These are phyloP conservation scores for Apophysomyces variabilis DNA, from an alignment of 371 early-diverging fungal species.

Conservation along the genomic window DNA sequence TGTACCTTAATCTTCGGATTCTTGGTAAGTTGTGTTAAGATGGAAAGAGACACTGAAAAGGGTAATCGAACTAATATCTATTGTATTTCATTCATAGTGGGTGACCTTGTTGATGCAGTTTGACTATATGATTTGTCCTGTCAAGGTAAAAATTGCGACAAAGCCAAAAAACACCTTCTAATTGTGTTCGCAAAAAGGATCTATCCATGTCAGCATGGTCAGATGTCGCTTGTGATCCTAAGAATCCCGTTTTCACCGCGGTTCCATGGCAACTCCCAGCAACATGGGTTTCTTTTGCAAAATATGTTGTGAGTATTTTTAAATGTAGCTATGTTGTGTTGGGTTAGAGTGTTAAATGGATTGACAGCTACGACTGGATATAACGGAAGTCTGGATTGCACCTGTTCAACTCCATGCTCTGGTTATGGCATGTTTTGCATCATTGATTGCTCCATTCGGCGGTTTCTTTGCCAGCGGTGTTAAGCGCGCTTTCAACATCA, in stretches of 20 bases:
- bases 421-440: conserved; percentile 92
- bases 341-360: conserved; percentile 22
- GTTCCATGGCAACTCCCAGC: conserved; percentile 44
- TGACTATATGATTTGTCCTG: conserved; percentile 89
- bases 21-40: conserved; percentile 50
- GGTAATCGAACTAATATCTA: not conserved
- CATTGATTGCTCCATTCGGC: conserved; percentile 98
- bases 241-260: conserved; percentile 52
- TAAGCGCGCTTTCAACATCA: conserved; percentile 98
- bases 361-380: conserved; percentile 20
- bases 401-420: conserved; percentile 92
- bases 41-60: not conserved
- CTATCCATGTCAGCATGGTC: conserved; percentile 54
- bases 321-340: conserved; percentile 9
- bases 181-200: conserved; percentile 1
- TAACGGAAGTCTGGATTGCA: conserved; percentile 59
- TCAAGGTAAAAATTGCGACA: conserved; percentile 36
- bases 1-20: conserved; percentile 89
- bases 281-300: conserved; percentile 15
- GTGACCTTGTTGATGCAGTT: conserved; percentile 61
- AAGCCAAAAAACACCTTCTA: no score
- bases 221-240: conserved; percentile 47
- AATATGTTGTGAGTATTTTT: conserved; percentile 31
- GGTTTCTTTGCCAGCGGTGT: conserved; percentile 99
- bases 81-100: not conserved